Base-by-base conservation (phyloP, 352 stramenopile genomes). In the Globisporangium heterothallicum region DNA sequence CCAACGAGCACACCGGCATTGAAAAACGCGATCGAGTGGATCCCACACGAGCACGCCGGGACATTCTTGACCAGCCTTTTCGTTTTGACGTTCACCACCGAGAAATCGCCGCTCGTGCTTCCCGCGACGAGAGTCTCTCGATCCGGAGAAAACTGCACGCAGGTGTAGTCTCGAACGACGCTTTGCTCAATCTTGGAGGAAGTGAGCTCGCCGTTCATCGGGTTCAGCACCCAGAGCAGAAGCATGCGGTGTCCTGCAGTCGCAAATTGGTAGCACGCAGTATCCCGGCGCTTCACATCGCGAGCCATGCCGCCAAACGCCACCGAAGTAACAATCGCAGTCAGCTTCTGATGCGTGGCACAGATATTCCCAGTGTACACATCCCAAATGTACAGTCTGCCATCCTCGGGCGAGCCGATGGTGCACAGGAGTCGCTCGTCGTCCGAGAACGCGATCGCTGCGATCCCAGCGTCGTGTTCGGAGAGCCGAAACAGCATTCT, bases 241-340 rank as follows among this genome's bases (percentile, higher is more conserved):
- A 95, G 61, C 58, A 85, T 72, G 16, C 86, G 75, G 40, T 83
- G 64, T 13, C 86, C 87, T 1, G 71, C 86, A 0, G 90, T 97
- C 47, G 74, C 77, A 57, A 97, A 94, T 49, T 96, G 78, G 68
- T 97, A 97, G 41, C 69, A 75, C 21, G 47, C 18, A 26, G 87
- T 97, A 60, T 97, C 82, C 1, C 88, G 72, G 18, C 88, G 80
- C 72, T 98, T 98, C 45, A 97, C 70, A 44, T 98, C 88, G 47
- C 86, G 80, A 10, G 73, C 70, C 72, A 95, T 91, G 21, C 86
- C 86, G 40, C 85, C 87, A 48, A 91, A 96, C 3, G 69, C 63
- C n/a, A 92, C 69, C 10, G 72, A 67, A 6, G 73, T 72, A 42
- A 86, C 67, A 53, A 78, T 74, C 27, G 73, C 60, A 36, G 64